These are phyloP conservation scores for Leptodontidium sp. DNA, from an alignment of 2,329 filamentous ascomycete genomes.

Conservation along the genomic window DNA sequence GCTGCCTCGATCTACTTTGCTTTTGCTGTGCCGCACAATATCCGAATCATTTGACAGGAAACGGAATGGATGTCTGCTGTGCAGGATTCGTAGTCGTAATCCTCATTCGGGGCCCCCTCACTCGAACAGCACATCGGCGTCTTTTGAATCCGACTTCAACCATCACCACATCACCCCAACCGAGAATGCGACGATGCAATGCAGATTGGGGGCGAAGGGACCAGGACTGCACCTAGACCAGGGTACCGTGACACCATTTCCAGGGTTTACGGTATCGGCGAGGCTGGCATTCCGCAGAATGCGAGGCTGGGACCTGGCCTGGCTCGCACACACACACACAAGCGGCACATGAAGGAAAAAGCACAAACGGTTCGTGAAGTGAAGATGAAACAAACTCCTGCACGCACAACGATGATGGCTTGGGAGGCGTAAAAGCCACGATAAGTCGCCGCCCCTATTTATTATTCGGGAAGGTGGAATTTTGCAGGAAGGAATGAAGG, in stretches of 20 bases:
- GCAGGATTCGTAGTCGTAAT: constrained; percentile 6
- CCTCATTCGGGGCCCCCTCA: neutral
- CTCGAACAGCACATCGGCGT: constrained; percentile 3
- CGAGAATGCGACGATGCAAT: constrained; percentile 14
- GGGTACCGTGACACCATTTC: constrained; percentile 2
- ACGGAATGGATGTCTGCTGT: neutral
- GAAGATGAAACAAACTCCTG: constrained; percentile 15
- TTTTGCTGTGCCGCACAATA: constrained; percentile 9
- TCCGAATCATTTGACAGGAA: constrained; percentile 8
- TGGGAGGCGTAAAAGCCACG: constrained; percentile 16
- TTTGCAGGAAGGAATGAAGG: neutral
- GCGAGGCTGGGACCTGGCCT: constrained; percentile 13
- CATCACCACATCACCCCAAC: neutral
- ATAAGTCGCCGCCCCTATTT: constrained; percentile 2
- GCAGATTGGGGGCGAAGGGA: constrained; percentile 16
- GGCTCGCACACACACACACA: neutral
- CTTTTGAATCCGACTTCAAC: constrained; percentile 2
- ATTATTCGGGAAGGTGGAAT: neutral
- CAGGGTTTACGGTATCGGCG: constrained; percentile 6
- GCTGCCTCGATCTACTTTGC: neutral
- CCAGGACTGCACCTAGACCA: neutral
- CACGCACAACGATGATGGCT: constrained; percentile 10
- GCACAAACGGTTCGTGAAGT: constrained; percentile 14
- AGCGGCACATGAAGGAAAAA: constrained; percentile 8
- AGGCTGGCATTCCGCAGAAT: constrained; percentile 10